Conservation (phyloP, 139 green algal species). For the Nannochloris sp. region DNA sequence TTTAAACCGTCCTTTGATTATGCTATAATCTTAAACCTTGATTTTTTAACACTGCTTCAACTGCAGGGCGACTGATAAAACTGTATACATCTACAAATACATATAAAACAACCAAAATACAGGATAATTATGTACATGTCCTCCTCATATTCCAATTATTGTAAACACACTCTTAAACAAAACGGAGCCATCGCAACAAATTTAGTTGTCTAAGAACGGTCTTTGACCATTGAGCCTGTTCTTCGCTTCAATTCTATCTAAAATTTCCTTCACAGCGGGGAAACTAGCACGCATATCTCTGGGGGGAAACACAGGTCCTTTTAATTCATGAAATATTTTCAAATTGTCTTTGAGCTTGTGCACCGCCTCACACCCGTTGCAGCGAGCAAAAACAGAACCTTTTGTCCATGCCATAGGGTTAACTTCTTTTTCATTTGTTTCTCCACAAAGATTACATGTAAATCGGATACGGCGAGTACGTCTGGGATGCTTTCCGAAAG, state of each 20-base stretch:
- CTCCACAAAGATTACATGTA: slow-evolving; percentile 52
- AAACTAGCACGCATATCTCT: slow-evolving; percentile 16
- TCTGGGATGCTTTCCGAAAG: slow-evolving; percentile 17
- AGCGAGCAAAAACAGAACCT: slow-evolving; percentile 56
- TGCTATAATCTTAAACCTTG: no score
- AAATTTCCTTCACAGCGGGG: slow-evolving; percentile 12
- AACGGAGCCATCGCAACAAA: no score
- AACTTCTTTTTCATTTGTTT: slow-evolving; percentile 31
- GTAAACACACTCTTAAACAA: slow-evolving; percentile 67
- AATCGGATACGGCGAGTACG: slow-evolving; percentile 38
- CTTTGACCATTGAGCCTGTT: neutral
- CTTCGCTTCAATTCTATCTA: slow-evolving; percentile 2
- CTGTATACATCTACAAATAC: neutral
- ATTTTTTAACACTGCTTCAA: no score
- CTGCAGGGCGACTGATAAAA: no score
- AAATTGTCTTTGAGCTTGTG: slow-evolving; percentile 34
- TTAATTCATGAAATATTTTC: slow-evolving; percentile 30
- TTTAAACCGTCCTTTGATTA: no score
- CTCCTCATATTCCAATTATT: slow-evolving; percentile 57
- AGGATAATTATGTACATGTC: slow-evolving; percentile 22
- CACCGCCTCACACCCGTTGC: slow-evolving; percentile 28
- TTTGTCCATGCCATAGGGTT: slow-evolving; percentile 54
- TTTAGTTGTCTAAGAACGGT: no score
- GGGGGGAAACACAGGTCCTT: slow-evolving; percentile 28
- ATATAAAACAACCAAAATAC: neutral